These are phyloP conservation scores for Salix arbutifolia DNA, from an alignment of 345 rosid genomes.

Conservation along the genomic window DNA sequence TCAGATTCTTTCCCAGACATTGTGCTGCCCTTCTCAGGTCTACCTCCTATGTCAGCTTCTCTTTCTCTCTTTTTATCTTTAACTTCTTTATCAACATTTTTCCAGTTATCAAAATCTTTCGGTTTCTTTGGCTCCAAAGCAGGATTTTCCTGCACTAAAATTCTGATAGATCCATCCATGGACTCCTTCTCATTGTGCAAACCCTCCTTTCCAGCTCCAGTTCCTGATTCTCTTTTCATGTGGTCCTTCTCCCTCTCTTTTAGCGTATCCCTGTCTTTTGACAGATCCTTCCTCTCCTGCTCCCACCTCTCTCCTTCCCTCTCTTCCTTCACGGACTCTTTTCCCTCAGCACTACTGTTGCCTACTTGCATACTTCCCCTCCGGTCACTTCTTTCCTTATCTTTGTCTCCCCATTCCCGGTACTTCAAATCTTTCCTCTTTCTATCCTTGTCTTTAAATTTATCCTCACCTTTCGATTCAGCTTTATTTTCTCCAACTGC, in stretches of 20 bases:
- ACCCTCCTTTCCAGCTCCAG: conserved; percentile 63
- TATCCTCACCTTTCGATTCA: conserved; percentile 78
- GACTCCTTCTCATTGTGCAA: conserved; percentile 55
- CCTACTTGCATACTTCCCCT: conserved; percentile 53
- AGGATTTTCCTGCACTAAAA: conserved; percentile 53
- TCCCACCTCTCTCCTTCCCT: conserved; percentile 87
- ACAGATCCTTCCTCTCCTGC: conserved; percentile 70
- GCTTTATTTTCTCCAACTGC: conserved; percentile 84
- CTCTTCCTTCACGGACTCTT: conserved; percentile 70
- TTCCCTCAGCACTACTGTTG: conserved; percentile 50
- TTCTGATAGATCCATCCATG: conserved; percentile 60
- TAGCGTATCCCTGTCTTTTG: conserved; percentile 61
- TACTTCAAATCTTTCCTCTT: conserved; percentile 79
- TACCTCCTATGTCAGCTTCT: conserved; percentile 66
- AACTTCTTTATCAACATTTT: conserved; percentile 63
- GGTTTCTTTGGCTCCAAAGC: conserved; percentile 63
- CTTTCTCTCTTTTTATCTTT: conserved; percentile 85
- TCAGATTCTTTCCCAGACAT: conserved; percentile 71
- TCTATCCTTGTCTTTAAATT: conserved; percentile 84
- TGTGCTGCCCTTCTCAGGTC: conserved; percentile 73
- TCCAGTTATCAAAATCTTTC: conserved; percentile 66
- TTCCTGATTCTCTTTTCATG: conserved; percentile 67
- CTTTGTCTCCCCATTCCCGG: conserved; percentile 87
- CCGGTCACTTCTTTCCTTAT: conserved; percentile 83
- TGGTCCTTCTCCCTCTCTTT: conserved; percentile 72